Evolutionary conservation across 169 alveolate genomes (phyloP).

Genomic region (Hepatocystis sp.): DNA sequence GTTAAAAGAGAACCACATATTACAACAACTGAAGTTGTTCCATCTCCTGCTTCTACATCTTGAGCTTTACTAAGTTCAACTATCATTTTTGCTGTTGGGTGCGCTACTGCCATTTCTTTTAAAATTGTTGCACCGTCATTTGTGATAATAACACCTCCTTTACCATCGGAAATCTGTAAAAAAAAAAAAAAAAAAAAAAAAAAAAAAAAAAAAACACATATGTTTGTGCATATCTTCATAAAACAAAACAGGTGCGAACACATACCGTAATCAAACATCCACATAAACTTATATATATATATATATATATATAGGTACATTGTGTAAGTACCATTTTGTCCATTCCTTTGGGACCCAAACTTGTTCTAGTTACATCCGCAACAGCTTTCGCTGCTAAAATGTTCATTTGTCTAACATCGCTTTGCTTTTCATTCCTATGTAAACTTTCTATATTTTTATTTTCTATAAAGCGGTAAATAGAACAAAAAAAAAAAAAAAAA

Average conservation of each 20-base stretch:
- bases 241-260: neutral
- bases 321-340: conserved; percentile 96
- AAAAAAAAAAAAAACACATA: neutral
- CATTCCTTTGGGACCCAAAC: conserved; percentile 99
- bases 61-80: conserved; percentile 99
- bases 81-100: conserved; percentile 99
- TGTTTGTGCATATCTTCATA: neutral
- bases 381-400: conserved; percentile 94
- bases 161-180: conserved; percentile 92
- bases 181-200: neutral
- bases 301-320: conserved; percentile 1
- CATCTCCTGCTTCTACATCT: conserved; percentile 99
- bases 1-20: conserved; percentile 98
- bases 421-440: conserved; percentile 83
- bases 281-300: conserved; percentile 5
- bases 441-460: conserved; percentile 73
- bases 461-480: conserved; percentile 66
- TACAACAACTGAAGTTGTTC: conserved; percentile 99
- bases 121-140: conserved; percentile 99
- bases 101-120: conserved; percentile 96
- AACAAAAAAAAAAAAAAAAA: conserved; percentile 22
- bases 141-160: conserved; percentile 98
- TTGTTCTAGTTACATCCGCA: conserved; percentile 98
- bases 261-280: neutral
- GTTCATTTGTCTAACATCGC: conserved; percentile 88